Base-by-base conservation (phyloP, 2,329 filamentous ascomycete genomes). In the Colletotrichum spaethianum region DNA sequence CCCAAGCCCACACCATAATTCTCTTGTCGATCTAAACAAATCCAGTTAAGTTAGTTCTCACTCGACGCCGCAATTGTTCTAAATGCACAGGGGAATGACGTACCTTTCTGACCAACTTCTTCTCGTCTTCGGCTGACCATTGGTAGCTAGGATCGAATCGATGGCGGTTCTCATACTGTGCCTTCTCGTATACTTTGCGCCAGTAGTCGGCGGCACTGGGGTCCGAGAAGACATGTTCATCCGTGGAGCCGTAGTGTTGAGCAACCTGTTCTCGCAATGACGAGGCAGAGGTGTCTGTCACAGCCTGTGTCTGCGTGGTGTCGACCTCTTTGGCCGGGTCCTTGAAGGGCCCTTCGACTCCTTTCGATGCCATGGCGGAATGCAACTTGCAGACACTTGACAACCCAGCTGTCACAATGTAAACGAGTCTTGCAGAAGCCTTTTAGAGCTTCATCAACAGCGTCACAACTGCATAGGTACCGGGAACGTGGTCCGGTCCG, bases 161-260 rank as follows among this genome's bases (percentile, higher is more conserved):
- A 76, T 92, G 90, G 0, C 85, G 81, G 23, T 90, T 90, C 79
- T 92, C 90, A 75, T 92, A 92, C 0, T 79, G 73, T 1, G 88
- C 87, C 8, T 86, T 85, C 73, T 90, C 87, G 72, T 90, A 91
- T 5, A 89, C 77, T 5, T 80, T 80, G 2, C 83, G 81, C 85
- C 88, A 91, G 75, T 88, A 84, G n/a, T 86, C 84, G 1, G 88
- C 87, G 2, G 87, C 80, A 3, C 82, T 81, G 2, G 86, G 84
- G 61, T 90, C 86, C 0, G 84, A 80, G 75, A 91, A 91, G 44
- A 82, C 66, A 56, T 86, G 83, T n/a, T 82, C 79, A 2, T 78
- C 74, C 20, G 78, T 75, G 14, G 80, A 82, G 9, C 80, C 80
- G 59, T 80, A 80, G 20, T 76, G 74, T 46, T 74, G 36, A 11